A percentile compares a stretch with the other conserved stretches of the same genome.
Conservation (phyloP, 2,329 filamentous ascomycete genomes). For the Diaporthe caulivora region DNA sequence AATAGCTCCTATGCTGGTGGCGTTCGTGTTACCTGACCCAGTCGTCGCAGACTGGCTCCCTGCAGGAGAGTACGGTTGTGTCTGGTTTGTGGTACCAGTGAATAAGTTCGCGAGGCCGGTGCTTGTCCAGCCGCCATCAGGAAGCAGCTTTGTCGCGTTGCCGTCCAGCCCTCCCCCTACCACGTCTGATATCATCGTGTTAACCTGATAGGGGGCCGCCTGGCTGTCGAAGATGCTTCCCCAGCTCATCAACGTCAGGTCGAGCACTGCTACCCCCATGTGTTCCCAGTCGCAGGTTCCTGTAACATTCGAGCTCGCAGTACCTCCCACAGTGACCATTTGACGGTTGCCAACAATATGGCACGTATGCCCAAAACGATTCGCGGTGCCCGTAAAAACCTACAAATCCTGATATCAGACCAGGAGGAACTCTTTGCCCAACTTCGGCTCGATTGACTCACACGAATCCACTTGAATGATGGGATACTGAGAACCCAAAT, state of each 20-base stretch:
- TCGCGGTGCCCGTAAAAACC: not conserved
- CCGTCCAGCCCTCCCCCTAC: not conserved
- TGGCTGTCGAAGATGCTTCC: not conserved
- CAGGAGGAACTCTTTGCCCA: rapidly evolving
- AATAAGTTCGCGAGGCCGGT: not conserved
- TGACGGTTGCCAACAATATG: not conserved
- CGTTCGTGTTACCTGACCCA: not conserved
- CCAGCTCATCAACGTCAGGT: not conserved
- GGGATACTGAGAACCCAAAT: not conserved
- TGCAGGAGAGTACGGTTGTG: not conserved
- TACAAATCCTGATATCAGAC: not conserved
- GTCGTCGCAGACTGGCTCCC: not conserved
- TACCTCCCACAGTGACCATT: not conserved
- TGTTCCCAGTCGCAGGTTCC: not conserved
- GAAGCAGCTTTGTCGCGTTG: not conserved
- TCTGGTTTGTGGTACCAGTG: not conserved
- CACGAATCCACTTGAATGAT: not conserved
- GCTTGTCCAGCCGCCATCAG: not conserved
- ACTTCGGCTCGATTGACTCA: too few species aligned
- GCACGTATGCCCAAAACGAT: not conserved
- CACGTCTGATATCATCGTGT: not conserved
- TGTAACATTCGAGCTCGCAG: not conserved
- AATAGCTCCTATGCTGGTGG: not conserved
- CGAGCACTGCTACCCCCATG: not conserved
- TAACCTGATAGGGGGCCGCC: not conserved